Conservation (phyloP, 345 rosid species). For the Murraya paniculata region DNA sequence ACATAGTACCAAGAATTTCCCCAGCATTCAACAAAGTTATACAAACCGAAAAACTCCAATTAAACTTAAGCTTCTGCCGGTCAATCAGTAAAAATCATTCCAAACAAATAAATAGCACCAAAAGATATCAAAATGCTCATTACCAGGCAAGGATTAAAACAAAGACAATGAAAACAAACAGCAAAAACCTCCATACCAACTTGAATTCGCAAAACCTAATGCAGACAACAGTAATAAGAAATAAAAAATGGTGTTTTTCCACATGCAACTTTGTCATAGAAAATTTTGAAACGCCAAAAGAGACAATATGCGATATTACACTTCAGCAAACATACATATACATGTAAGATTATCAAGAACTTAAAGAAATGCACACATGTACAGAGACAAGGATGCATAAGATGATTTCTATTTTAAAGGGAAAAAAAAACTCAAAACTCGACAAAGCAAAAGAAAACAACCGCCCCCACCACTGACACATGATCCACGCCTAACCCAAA, state of each 20-base stretch:
- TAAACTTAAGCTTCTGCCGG: neutral
- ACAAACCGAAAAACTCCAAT: neutral
- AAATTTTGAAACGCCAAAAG: neutral
- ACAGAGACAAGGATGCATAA: neutral
- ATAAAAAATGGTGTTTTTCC: neutral
- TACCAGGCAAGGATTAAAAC: neutral
- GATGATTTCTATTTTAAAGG: neutral
- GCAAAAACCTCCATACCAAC: neutral
- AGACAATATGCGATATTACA: neutral
- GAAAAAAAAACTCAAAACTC: neutral
- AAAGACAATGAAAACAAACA: neutral
- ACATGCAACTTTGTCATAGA: neutral
- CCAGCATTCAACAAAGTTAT: neutral
- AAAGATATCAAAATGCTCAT: neutral
- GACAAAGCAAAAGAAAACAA: neutral
- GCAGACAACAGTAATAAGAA: neutral
- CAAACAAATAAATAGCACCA: neutral
- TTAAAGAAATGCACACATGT: neutral
- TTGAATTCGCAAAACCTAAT: neutral
- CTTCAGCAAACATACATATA: neutral
- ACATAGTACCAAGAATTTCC: neutral
- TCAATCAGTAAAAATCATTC: neutral
- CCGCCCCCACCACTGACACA: neutral
- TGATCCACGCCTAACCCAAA: conserved; percentile 14
- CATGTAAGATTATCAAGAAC: neutral